Evolutionary conservation across 208 protist genomes (phyloP).

Genomic region (Novymonas esmeraldas): DNA sequence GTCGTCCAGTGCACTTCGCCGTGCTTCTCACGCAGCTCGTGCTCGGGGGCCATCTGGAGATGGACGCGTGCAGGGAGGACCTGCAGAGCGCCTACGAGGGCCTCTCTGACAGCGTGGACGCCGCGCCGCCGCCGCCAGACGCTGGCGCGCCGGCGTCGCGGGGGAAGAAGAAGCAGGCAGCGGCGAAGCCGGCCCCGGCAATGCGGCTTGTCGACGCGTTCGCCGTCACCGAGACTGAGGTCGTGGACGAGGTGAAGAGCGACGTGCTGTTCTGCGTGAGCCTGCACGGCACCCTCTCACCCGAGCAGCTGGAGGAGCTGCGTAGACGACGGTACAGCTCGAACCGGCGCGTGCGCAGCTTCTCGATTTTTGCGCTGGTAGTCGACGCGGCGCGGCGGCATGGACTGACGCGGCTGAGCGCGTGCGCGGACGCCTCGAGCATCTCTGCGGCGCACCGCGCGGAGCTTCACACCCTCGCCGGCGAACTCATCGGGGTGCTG

Average conservation of each 20-base stretch:
- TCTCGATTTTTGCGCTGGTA: constrained; percentile 39
- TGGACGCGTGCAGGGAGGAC: constrained; percentile 29
- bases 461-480: constrained; percentile 37
- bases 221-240: constrained; percentile 35
- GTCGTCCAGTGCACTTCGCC: constrained; percentile 29
- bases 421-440: constrained; percentile 49
- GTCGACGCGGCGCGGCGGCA: constrained; percentile 12
- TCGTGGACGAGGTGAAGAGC: constrained; percentile 71
- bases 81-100: constrained; percentile 34
- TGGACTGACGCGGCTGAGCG: constrained; percentile 2
- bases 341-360: constrained; percentile 51
- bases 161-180: constrained; percentile 23
- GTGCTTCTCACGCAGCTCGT: constrained; percentile 47
- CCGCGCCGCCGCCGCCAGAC: constrained; percentile 6
- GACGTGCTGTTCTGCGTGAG: constrained; percentile 76
- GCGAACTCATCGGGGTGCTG: constrained; percentile 58
- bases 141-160: constrained; percentile 3
- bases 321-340: constrained; percentile 17
- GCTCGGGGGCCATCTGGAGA: constrained; percentile 31
- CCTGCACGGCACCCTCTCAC: constrained; percentile 35
- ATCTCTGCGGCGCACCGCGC: constrained; percentile 38
- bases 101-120: constrained; percentile 20
- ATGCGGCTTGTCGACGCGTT: constrained; percentile 23
- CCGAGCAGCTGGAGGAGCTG: constrained; percentile 25
- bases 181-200: constrained; percentile 12